Evolutionary conservation across 2,329 filamentous ascomycete genomes (phyloP), one percentile per base, ranked within the genome.

Genomic region (Ophiostoma piceae): DNA sequence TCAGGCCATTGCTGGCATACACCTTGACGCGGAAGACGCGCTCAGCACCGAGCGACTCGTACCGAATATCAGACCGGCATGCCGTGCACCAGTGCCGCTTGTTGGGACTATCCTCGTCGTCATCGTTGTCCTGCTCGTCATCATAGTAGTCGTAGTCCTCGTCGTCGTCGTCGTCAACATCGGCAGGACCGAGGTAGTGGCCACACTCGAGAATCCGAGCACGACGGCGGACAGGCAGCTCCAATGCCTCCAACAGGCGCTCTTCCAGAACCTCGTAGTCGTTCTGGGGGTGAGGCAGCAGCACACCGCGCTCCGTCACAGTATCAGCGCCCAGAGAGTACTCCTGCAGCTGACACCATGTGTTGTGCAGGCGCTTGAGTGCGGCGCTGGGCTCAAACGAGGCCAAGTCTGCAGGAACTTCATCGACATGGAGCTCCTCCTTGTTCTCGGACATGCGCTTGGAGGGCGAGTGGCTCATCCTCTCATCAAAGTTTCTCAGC

Each of bases 1-100:
- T 96, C 66, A 98, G 82, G 0, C 95, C 95, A 78, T 98, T 99
- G 68, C 93, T 94, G 0, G 95, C 95, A 76, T 94, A 99, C 0
- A 98, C 89, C 76, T 93, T 95, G 77, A 98, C 85, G 39, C 88
- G 86, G 83, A 92, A 95, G 67, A 88, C 83, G 74, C 85, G 86
- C 70, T 82, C 79, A 4, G 80, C 76, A 1, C 84, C 85, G 3
- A 85, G 83, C 57, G 82, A 79, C 73, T 87, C 85, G 73, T 80
- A 85, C 57, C 79, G 79, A 72, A 87, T 87, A 68, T 87, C 85
- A 43, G 79, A 80, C n/a, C 78, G 80, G 75, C 86, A 88, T 0
- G 83, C 85, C 29, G 74, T 77, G 75, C 86, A 88, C 86, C 86
- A 88, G 73, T 87, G 85, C 0, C 77, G 80, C 73, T 80, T 80